Percentiles rank a stretch among this genome's conserved stretches.
Conservation (phyloP, 1,139 yeast genomes). For the Barnettozyma hawaiiensis region DNA sequence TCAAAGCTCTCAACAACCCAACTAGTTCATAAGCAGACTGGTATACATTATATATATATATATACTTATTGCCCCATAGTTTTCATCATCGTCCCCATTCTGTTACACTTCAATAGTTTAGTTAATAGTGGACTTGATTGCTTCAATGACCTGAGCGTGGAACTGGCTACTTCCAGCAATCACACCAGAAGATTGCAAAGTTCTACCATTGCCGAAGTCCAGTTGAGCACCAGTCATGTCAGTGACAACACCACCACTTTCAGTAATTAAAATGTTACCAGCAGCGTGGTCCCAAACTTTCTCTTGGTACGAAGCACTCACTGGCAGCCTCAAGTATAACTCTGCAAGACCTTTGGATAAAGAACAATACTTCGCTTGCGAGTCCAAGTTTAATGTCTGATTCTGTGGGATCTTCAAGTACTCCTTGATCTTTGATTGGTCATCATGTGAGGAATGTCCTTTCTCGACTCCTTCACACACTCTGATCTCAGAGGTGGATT, state of each 20-base stretch:
- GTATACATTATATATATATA: too few species aligned
- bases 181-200: conserved; percentile 78
- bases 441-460: conserved; percentile 88
- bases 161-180: conserved; percentile 73
- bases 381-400: conserved; percentile 65
- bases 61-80: too few species aligned
- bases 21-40: too few species aligned
- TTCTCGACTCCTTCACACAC: conserved; percentile 97
- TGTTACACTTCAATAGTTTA: conserved; percentile 5
- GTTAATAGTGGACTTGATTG: conserved; percentile 38
- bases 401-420: conserved; percentile 55
- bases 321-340: conserved; percentile 82
- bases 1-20: conserved; percentile 22
- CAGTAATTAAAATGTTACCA: conserved; percentile 78
- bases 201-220: conserved; percentile 85
- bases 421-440: conserved; percentile 72
- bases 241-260: conserved; percentile 88
- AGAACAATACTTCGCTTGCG: conserved; percentile 93
- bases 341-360: conserved; percentile 91
- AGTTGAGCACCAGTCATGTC: conserved; percentile 70
- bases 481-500: conserved; percentile 33
- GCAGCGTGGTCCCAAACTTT: conserved; percentile 99
- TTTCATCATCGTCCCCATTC: too few species aligned
- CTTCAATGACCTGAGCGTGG: conserved; percentile 57
- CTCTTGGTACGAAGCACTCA: conserved; percentile 69